These are phyloP conservation scores for Rugonectria rugulosa DNA, from an alignment of 2,329 filamentous ascomycete genomes.

Conservation along the genomic window DNA sequence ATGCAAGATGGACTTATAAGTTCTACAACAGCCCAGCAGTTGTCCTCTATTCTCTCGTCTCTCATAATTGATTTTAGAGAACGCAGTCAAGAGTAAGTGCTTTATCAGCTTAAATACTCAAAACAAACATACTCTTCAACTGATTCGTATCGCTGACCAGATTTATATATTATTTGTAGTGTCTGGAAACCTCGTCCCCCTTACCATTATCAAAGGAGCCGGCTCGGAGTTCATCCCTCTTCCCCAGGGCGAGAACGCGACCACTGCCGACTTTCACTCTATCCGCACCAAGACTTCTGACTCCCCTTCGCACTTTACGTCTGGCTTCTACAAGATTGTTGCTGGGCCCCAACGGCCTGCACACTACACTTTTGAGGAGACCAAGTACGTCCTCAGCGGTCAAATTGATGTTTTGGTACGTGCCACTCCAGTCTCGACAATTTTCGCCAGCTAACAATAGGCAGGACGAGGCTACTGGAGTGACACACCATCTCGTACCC, in stretches of 20 bases:
- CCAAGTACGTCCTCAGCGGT: conserved; percentile 35
- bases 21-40: too few species aligned
- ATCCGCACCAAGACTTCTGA: conserved; percentile 35
- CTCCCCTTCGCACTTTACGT: conserved; percentile 33
- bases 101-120: too few species aligned
- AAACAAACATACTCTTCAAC: too few species aligned
- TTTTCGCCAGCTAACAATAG: background rate
- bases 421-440: background rate
- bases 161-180: too few species aligned
- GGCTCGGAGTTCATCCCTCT: conserved; percentile 36
- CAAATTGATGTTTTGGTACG: conserved; percentile 36
- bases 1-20: too few species aligned
- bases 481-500: conserved; percentile 32
- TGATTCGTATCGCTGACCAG: too few species aligned
- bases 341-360: conserved; percentile 33
- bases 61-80: too few species aligned
- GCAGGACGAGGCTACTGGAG: conserved; percentile 37
- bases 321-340: conserved; percentile 36
- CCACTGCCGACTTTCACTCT: conserved; percentile 34
- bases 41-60: too few species aligned
- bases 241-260: conserved; percentile 35
- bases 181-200: conserved; percentile 33
- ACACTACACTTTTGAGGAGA: conserved; percentile 35
- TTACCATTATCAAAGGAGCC: conserved; percentile 37
- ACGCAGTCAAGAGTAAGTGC: too few species aligned